A percentile compares a stretch with the other conserved stretches of the same genome.
Evolutionary conservation across 441 rosid genomes (phyloP).

Genomic region (Corymbia citriodora): DNA sequence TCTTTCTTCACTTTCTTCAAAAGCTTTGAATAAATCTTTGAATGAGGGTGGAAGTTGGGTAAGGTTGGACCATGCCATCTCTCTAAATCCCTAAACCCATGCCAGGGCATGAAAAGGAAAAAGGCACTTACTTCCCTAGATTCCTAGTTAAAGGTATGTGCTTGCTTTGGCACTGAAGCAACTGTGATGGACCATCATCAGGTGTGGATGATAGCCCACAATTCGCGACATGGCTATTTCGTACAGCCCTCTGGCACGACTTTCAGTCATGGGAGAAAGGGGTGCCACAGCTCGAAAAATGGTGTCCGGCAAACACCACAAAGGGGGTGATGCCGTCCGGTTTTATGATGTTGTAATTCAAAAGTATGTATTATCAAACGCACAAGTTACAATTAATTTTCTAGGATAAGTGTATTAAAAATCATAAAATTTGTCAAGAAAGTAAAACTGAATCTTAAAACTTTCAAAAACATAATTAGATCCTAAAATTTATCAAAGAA

Average conservation of each 20-base stretch:
- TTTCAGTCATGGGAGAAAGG: background rate
- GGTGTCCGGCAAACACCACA: accelerated
- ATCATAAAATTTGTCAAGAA: too few species aligned
- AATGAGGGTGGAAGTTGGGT: background rate
- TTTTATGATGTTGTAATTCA: background rate
- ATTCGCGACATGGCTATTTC: background rate
- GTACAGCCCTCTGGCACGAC: background rate
- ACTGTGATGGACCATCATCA: background rate
- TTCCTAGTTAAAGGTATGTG: background rate
- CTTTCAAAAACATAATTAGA: too few species aligned
- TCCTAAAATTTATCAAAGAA: too few species aligned
- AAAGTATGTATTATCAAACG: background rate
- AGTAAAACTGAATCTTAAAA: too few species aligned
- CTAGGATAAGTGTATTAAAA: background rate
- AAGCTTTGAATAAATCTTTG: background rate
- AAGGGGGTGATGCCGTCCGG: background rate
- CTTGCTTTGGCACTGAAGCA: background rate
- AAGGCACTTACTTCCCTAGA: background rate
- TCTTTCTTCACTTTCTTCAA: background rate
- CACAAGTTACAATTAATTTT: background rate
- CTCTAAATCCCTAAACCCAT: background rate
- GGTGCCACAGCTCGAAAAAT: background rate
- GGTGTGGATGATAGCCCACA: background rate
- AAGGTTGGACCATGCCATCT: background rate
- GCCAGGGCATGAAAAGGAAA: background rate